Evolutionary conservation across 2,329 filamentous ascomycete genomes (phyloP), one percentile per base, ranked within the genome.

Genomic region (Colletotrichum tropicicola): DNA sequence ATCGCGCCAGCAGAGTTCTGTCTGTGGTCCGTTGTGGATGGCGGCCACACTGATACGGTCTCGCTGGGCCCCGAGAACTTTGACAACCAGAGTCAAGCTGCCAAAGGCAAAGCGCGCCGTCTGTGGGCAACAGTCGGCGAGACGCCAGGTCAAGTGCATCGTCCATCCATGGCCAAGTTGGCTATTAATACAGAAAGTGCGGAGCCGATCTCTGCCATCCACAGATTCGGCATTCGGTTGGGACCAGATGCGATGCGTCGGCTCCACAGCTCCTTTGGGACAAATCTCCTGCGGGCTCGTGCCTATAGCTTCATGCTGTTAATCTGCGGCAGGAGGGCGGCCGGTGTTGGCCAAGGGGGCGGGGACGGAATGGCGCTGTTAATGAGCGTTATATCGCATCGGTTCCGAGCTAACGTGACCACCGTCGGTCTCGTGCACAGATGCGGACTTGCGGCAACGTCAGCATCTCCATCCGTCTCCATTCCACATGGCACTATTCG

Each of bases 221-320:
- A 27, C 62, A 58, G 52, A 66, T 64, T 64, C 63, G 63, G 63
- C 63, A 64, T 63, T 66, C 63, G 63, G 63, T 53, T 64, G 45
- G 53, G 27, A 51, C 53, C 37, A 66, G 59, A 58, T 63, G 45
- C 37, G 45, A 58, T 58, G 52, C 45, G 52, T 64, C 63, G 63
- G 63, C 59, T 63, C 51, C 63, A 63, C 59, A 57, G 10, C 59
- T 49, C 30, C 51, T 52, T 66, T 63, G 32, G 51, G 59, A 44
- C 41, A 52, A 32, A 58, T 17, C n/a, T 45, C 58, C 59, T 53
- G 59, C 32, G 43, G 21, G 21, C 23, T 45, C n/a, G 19, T 12
- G 10, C 19, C 43, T 48, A 57, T 57, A 61, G 49, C 21, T 56
- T 32, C 47, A 49, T 61, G 52, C 51, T 57, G 17, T 54, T 54